phyloP scores from a whole-genome alignment of 1,284 basidiomycete species.

The Cystobasidiaceae sp. region DNA sequence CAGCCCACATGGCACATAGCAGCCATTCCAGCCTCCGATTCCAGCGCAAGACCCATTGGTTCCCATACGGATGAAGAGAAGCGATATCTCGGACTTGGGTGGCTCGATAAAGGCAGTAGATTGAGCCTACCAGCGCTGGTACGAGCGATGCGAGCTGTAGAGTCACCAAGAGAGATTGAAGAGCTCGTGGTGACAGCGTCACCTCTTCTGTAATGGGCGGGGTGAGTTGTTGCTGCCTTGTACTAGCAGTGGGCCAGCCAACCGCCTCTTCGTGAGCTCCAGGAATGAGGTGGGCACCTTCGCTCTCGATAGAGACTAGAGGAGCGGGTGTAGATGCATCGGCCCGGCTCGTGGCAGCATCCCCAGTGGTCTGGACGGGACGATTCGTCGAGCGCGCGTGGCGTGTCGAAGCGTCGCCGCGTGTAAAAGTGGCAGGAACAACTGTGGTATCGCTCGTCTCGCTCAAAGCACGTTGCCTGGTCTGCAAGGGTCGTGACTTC shows the following conservation, averaged over 20 bases:
- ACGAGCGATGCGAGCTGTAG: conserved; percentile 26
- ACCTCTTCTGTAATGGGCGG: neutral
- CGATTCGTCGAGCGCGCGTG: too few relatives aligned
- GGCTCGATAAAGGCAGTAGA: conserved; percentile 22
- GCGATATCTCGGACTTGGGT: conserved; percentile 4
- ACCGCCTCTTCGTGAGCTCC: too few relatives aligned
- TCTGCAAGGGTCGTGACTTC: neutral
- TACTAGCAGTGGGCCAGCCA: too few relatives aligned
- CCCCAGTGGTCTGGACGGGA: too few relatives aligned
- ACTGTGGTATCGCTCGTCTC: conserved; percentile 25
- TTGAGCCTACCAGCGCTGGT: conserved; percentile 12
- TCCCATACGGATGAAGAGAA: neutral
- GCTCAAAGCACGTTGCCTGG: conserved; percentile 2
- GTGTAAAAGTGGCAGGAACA: conserved; percentile 12
- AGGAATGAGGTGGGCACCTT: too few relatives aligned
- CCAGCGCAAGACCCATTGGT: conserved; percentile 21
- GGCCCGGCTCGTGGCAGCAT: too few relatives aligned
- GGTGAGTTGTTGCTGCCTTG: neutral
- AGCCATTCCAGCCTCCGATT: conserved; percentile 41
- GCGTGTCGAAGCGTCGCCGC: too few relatives aligned
- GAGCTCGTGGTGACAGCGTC: conserved; percentile 21
- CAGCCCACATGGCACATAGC: conserved; percentile 39
- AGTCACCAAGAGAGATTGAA: conserved; percentile 22
- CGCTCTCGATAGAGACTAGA: too few relatives aligned
- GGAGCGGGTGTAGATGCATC: too few relatives aligned